Evolutionary conservation across 2,329 filamentous ascomycete species (phyloP), one percentile per base, ranked within the genome.

Genomic region (Didymella pomorum): DNA sequence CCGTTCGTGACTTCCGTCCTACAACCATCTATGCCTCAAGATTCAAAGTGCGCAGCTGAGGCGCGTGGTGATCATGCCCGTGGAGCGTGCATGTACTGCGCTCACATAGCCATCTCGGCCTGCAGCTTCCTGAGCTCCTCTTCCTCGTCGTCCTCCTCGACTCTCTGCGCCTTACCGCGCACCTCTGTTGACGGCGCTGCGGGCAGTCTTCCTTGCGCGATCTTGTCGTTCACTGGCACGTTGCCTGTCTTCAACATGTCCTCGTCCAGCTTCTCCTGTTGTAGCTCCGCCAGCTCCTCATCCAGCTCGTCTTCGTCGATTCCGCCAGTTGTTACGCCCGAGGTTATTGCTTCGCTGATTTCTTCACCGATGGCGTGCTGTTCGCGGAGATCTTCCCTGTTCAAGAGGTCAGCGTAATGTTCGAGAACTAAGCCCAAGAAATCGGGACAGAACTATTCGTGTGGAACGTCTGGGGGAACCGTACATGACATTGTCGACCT

Each of bases 401-500:
- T 41, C 6, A 4, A n/a, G 3, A 14, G 26, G 31, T 66, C 59
- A 64, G 60, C 29, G 29, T 18, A 21, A 21, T 11, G 16, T 52
- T 39, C 5, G 2, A 37, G 12, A n/a, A n/a, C 18, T 29, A 9
- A 20, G 16, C 6, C 16, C 42, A 14, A 26, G 26, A n/a, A 37
- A 18, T 10, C 5, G 21, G 14, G 12, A 18, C 5, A 23, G 25
- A 6, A 1, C 8, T 14, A 28, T 31, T 8, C 11, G 21, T n/a
- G 1, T 5, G 21, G 45, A 44, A 29, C n/a, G 37, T n/a, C 9
- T 49, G 20, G 18, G 39, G 11, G 16, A 35, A n/a, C 85, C 90
- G 67, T 87, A 96, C 94, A 98, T 97, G 52, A 92, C 94, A 77
- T 92, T 86, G 78, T 98, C 94, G 63, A 99, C 94, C 80, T 96